A percentile compares a stretch with the other conserved stretches of the same genome.
These are phyloP conservation scores for Heimioporus sp. DNA, from an alignment of 768 basidiomycete genomes.

Conservation along the genomic window DNA sequence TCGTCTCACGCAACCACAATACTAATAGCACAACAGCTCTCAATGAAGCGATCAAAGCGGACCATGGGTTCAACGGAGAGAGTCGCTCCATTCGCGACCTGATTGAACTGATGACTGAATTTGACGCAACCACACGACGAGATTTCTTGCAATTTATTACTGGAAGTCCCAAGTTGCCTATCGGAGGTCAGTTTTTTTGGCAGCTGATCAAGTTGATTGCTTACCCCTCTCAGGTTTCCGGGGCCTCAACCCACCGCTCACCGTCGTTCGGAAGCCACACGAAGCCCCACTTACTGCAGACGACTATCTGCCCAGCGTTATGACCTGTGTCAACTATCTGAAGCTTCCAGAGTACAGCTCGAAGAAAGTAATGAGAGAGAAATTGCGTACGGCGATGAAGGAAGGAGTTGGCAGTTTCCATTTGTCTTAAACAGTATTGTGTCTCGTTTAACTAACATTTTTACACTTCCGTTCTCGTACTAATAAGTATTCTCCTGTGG, in stretches of 20 bases:
- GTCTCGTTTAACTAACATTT: slow-evolving; percentile 19
- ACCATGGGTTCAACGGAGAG: slow-evolving; percentile 97
- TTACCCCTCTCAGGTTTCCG: slow-evolving; percentile 68
- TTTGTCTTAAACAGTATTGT: slow-evolving; percentile 61
- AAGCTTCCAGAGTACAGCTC: slow-evolving; percentile 96
- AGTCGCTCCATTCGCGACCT: slow-evolving; percentile 88
- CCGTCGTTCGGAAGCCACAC: slow-evolving; percentile 96
- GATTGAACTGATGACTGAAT: slow-evolving; percentile 82
- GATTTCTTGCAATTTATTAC: slow-evolving; percentile 96
- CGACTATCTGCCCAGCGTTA: slow-evolving; percentile 94
- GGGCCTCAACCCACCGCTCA: slow-evolving; percentile 89
- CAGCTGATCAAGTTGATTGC: not conserved
- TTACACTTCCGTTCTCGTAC: slow-evolving; percentile 12
- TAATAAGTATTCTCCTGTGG: slow-evolving; percentile 7
- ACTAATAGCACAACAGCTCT: slow-evolving; percentile 53
- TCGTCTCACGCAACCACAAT: not conserved
- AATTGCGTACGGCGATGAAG: slow-evolving; percentile 79
- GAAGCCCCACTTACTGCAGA: slow-evolving; percentile 89
- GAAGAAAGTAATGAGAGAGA: slow-evolving; percentile 80
- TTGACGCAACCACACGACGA: slow-evolving; percentile 69
- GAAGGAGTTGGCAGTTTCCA: slow-evolving; percentile 98
- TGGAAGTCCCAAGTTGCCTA: slow-evolving; percentile 94
- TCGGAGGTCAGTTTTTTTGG: slow-evolving; percentile 67
- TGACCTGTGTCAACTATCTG: slow-evolving; percentile 98
- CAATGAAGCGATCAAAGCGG: slow-evolving; percentile 88